phyloP scores from a whole-genome alignment of 2,329 filamentous ascomycete genomes.

The Pseudohalonectria lignicola region DNA sequence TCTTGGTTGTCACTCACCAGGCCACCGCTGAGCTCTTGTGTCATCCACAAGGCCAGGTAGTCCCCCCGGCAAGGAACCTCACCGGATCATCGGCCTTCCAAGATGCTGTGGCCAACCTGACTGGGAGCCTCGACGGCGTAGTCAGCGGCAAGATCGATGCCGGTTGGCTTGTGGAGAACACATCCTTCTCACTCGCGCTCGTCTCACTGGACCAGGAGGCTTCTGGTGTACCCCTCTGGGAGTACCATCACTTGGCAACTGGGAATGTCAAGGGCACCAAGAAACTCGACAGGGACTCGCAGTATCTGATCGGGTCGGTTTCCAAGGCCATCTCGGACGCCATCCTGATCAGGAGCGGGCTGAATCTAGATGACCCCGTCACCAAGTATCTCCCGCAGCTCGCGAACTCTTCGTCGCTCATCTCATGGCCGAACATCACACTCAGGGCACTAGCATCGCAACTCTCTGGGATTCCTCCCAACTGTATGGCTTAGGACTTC shows the following conservation, averaged over 20 bases:
- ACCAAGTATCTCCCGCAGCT: constrained; percentile 31
- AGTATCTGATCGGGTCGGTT: constrained; percentile 29
- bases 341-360: constrained; percentile 20
- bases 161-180: constrained; percentile 22
- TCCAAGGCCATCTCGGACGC: constrained; percentile 26
- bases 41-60: not conserved
- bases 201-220: constrained; percentile 18
- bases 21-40: not conserved
- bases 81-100: not conserved
- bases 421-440: constrained; percentile 24
- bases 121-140: constrained; percentile 16
- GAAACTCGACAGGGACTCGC: constrained; percentile 19
- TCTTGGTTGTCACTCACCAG: not conserved
- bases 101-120: not conserved
- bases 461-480: constrained; percentile 21
- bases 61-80: not conserved
- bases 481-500: constrained; percentile 17
- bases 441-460: constrained; percentile 24
- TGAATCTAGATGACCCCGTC: constrained; percentile 28
- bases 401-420: constrained; percentile 6
- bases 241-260: constrained; percentile 26
- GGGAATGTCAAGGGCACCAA: constrained; percentile 22
- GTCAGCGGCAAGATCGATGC: constrained; percentile 18
- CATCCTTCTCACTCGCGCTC: constrained; percentile 26
- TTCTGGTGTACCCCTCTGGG: constrained; percentile 21